A percentile compares a stretch with the other conserved stretches of the same genome.
phyloP scores from a whole-genome alignment of 345 rosid species.

The Eucalyptus camaldulensis region DNA sequence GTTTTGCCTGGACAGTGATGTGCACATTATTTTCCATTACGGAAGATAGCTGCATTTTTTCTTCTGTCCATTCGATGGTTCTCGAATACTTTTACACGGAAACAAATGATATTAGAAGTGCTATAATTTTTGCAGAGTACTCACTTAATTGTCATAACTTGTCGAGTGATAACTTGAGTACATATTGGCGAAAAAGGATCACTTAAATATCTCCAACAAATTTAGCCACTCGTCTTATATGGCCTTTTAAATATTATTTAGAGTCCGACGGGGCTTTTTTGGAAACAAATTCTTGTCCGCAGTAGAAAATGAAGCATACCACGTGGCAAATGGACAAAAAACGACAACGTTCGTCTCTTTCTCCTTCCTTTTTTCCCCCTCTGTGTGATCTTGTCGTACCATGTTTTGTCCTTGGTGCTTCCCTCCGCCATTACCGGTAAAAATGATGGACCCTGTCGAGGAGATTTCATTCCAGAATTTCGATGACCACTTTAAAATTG shows the following conservation, averaged over 20 bases:
- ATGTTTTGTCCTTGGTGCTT: neutral
- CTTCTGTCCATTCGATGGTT: neutral
- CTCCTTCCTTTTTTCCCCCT: neutral
- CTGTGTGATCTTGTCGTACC: neutral
- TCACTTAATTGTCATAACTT: neutral
- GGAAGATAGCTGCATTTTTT: neutral
- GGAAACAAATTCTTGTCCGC: neutral
- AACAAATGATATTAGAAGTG: too few relatives aligned
- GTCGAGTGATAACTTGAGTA: too few relatives aligned
- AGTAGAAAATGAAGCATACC: neutral
- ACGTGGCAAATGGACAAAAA: neutral
- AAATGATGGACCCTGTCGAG: slow-evolving; percentile 85
- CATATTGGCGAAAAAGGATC: fast-evolving
- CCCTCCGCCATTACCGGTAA: neutral
- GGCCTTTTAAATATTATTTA: neutral
- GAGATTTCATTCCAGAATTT: slow-evolving; percentile 81
- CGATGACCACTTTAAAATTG: slow-evolving; percentile 70
- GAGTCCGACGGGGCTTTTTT: neutral
- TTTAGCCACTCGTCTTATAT: neutral
- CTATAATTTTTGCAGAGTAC: fast-evolving
- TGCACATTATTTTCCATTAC: neutral
- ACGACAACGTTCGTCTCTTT: neutral
- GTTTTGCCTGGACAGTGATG: too few relatives aligned
- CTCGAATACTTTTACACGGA: neutral
- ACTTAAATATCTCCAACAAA: fast-evolving